Evolutionary conservation across 2,329 filamentous ascomycete species (phyloP).

Genomic region (Chrysoporthe deuterocubensis): DNA sequence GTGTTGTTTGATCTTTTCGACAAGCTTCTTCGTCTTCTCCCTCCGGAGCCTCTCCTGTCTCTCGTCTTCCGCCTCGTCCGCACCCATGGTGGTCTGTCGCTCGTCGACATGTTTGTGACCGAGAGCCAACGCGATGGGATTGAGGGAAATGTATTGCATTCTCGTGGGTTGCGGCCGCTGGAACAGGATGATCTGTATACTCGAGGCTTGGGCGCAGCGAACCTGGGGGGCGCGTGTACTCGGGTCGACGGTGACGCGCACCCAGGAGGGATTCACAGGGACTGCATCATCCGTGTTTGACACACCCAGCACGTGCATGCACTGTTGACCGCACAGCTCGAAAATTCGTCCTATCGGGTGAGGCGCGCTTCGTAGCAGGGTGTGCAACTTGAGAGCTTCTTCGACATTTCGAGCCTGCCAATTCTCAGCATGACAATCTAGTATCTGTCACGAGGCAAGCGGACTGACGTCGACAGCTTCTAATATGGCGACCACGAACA

Average conservation of each 20-base stretch:
- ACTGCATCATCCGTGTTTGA: slow-evolving; percentile 66
- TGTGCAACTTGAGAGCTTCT: slow-evolving; percentile 81
- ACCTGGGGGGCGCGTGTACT: slow-evolving; percentile 68
- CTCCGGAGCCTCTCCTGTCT: slow-evolving; percentile 62
- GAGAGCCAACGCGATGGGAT: slow-evolving; percentile 85
- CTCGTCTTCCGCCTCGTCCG: slow-evolving; percentile 75
- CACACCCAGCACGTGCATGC: slow-evolving; percentile 84
- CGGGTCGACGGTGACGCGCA: slow-evolving; percentile 62
- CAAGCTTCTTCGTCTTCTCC: slow-evolving; percentile 66
- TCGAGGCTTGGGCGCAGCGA: slow-evolving; percentile 71
- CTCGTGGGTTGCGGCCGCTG: slow-evolving; percentile 80
- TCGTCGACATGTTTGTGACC: slow-evolving; percentile 65
- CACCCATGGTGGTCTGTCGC: slow-evolving; percentile 44
- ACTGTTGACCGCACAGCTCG: slow-evolving; percentile 79
- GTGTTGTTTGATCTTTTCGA: slow-evolving; percentile 87
- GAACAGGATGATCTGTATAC: slow-evolving; percentile 87
- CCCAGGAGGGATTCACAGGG: slow-evolving; percentile 69
- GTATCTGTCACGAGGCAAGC: slow-evolving; percentile 1
- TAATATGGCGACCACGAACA: slow-evolving; percentile 87
- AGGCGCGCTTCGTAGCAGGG: slow-evolving; percentile 79
- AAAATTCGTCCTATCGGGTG: slow-evolving; percentile 82
- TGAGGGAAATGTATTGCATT: slow-evolving; percentile 96
- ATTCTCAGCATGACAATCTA: slow-evolving; percentile 35
- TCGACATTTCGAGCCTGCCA: slow-evolving; percentile 77
- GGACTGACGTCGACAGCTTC: slow-evolving; percentile 83